These are phyloP conservation scores for Cyclotella baltica DNA, from an alignment of 108 stramenopile species.

Conservation along the genomic window DNA sequence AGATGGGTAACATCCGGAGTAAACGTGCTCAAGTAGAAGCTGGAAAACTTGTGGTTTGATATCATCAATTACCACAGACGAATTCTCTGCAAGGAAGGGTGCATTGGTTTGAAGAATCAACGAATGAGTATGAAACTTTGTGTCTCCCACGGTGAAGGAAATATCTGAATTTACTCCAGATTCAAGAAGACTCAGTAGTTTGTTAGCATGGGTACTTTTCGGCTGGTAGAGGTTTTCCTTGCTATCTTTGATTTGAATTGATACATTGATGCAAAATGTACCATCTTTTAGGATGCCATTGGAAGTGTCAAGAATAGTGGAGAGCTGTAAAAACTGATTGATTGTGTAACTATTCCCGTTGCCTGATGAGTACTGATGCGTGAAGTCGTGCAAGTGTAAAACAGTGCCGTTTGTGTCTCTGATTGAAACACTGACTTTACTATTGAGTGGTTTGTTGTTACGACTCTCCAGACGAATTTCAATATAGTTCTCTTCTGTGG, in stretches of 20 bases:
- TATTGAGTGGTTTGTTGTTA: not conserved
- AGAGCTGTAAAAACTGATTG: not conserved
- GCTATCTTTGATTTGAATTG: not conserved
- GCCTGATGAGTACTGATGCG: no score
- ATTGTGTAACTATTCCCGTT: no score
- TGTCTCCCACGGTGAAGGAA: constrained; percentile 10
- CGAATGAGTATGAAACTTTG: constrained; percentile 7
- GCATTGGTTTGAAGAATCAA: constrained; percentile 27
- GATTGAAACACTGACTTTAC: no score
- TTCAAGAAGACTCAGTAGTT: constrained; percentile 1
- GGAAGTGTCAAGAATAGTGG: not conserved
- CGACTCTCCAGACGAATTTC: no score
- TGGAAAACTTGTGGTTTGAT: constrained; percentile 23
- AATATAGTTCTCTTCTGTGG: no score
- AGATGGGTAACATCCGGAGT: not conserved
- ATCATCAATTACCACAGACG: not conserved
- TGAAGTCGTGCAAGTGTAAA: no score
- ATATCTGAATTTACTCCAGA: constrained; percentile 10
- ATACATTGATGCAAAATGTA: constrained; percentile 8
- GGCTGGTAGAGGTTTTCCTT: not conserved
- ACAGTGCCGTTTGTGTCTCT: not conserved
- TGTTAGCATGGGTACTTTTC: not conserved
- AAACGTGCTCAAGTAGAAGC: constrained; percentile 11
- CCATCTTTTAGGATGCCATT: not conserved
- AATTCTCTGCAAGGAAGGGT: not conserved